These are phyloP conservation scores for Pleurotus giganteus DNA, from an alignment of 768 basidiomycete species.

Conservation along the genomic window DNA sequence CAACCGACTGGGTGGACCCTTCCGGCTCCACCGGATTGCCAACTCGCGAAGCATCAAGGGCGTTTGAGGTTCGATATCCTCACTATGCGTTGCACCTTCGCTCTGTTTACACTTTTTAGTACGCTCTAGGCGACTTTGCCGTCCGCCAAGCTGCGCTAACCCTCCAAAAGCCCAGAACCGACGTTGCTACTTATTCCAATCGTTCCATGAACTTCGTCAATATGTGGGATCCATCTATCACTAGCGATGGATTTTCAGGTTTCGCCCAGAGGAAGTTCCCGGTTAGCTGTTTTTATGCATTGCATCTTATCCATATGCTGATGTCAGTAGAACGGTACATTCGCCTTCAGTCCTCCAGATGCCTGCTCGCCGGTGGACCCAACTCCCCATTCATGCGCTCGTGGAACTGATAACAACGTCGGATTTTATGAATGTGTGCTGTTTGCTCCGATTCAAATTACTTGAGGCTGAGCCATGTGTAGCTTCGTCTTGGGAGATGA, in stretches of 20 bases:
- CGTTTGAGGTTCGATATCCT: conserved; percentile 36
- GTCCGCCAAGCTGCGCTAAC: conserved; percentile 48
- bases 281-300: conserved; percentile 24
- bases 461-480: neutral
- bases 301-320: neutral
- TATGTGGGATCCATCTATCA: conserved; percentile 45
- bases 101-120: conserved; percentile 25
- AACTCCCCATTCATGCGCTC: conserved; percentile 42
- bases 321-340: conserved; percentile 41
- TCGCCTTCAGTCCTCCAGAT: conserved; percentile 47
- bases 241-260: conserved; percentile 45
- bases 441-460: neutral
- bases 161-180: conserved; percentile 33
- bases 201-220: conserved; percentile 52
- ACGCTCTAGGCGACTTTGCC: conserved; percentile 49
- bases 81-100: neutral
- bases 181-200: conserved; percentile 43
- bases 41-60: conserved; percentile 49
- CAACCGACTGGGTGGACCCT: conserved; percentile 47
- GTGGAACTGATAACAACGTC: conserved; percentile 47
- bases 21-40: conserved; percentile 44
- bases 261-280: conserved; percentile 43
- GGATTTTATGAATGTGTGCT: conserved; percentile 51
- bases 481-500: conserved; percentile 57
- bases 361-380: conserved; percentile 51